A percentile compares a stretch with the other conserved stretches of the same genome.
These are phyloP conservation scores for Gyrodon lividus DNA, from an alignment of 768 basidiomycete species.

Conservation along the genomic window DNA sequence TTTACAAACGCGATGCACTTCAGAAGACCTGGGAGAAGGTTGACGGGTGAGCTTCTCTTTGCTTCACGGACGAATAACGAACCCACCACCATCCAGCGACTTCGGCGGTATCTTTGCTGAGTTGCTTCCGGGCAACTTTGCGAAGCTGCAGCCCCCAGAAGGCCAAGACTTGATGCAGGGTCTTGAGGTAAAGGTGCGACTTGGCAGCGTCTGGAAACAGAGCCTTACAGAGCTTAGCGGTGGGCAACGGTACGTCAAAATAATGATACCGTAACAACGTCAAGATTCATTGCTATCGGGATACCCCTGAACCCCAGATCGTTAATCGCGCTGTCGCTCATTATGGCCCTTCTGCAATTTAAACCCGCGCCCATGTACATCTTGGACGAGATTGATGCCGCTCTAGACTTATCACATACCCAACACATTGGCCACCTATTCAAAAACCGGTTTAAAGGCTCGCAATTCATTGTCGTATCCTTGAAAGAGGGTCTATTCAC, in stretches of 20 bases:
- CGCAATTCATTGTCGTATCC: slow-evolving; percentile 97
- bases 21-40: slow-evolving; percentile 97
- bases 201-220: slow-evolving; percentile 97
- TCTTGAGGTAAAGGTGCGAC: slow-evolving; percentile 93
- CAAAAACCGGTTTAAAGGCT: slow-evolving; percentile 94
- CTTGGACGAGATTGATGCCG: slow-evolving; percentile 97
- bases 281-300: too few relatives aligned
- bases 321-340: slow-evolving; percentile 93
- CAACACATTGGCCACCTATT: slow-evolving; percentile 99
- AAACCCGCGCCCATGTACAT: slow-evolving; percentile 99
- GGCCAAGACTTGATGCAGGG: slow-evolving; percentile 92
- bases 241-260: slow-evolving; percentile 76
- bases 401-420: slow-evolving; percentile 92
- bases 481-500: slow-evolving; percentile 97
- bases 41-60: slow-evolving; percentile 57
- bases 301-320: slow-evolving; percentile 54
- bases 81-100: slow-evolving; percentile 52
- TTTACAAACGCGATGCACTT: slow-evolving; percentile 91
- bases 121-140: slow-evolving; percentile 92
- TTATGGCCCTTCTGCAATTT: slow-evolving; percentile 99
- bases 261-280: background rate
- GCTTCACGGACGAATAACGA: background rate
- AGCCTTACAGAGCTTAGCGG: slow-evolving; percentile 96
- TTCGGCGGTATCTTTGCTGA: slow-evolving; percentile 97
- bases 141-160: slow-evolving; percentile 91